Evolutionary conservation across 306 rosid genomes (phyloP).

Genomic region (Delonix regia): DNA sequence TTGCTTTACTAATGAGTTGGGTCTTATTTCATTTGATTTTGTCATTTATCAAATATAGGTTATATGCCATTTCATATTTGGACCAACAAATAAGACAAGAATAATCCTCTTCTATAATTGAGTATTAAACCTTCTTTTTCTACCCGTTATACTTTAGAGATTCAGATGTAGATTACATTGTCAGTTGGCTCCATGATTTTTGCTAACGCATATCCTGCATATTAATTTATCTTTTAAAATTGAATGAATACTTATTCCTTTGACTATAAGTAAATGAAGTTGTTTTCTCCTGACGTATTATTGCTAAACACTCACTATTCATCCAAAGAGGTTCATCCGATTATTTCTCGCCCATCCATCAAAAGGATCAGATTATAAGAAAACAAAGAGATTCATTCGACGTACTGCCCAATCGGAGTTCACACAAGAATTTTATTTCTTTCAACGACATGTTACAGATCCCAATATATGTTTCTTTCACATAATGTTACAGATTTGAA

Average conservation of each 20-base stretch:
- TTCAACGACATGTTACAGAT: not conserved
- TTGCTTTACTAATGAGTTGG: too few relatives aligned
- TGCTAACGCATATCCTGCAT: too few relatives aligned
- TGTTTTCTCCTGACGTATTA: too few relatives aligned
- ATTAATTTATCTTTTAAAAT: too few relatives aligned
- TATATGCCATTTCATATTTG: too few relatives aligned
- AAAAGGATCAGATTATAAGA: not conserved
- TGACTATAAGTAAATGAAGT: too few relatives aligned
- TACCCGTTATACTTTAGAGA: not conserved
- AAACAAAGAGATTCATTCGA: not conserved
- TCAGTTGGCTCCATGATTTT: not conserved
- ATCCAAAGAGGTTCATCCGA: not conserved
- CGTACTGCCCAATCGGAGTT: not conserved
- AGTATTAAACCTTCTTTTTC: not conserved
- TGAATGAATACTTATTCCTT: too few relatives aligned
- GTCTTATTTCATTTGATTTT: too few relatives aligned
- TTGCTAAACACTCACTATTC: not conserved
- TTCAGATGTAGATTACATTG: not conserved
- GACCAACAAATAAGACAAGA: too few relatives aligned
- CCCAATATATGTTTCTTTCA: not conserved
- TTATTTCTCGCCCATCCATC: not conserved
- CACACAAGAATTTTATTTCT: not conserved
- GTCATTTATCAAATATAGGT: too few relatives aligned
- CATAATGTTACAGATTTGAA: not conserved
- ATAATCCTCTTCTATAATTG: not conserved